phyloP scores from a whole-genome alignment of 2,329 filamentous ascomycete species.

The Pezicula neosporulosa region DNA sequence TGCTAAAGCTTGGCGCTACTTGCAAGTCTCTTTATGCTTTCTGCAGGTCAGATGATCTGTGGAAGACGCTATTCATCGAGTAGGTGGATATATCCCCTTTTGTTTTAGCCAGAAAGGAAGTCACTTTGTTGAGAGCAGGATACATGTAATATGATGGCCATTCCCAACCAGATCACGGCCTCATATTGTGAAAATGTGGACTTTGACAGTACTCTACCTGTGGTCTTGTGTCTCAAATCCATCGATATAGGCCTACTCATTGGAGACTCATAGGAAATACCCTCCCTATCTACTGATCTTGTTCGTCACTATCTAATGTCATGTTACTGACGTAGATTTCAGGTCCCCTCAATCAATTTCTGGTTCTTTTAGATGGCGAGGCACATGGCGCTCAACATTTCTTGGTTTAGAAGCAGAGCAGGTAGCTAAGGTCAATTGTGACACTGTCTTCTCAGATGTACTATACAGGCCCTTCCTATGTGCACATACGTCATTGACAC shows the following conservation, averaged over 20 bases:
- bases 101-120: not conserved
- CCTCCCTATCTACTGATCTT: not conserved
- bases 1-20: conserved; percentile 68
- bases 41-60: conserved; percentile 78
- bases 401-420: conserved; percentile 53
- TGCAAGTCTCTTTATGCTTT: conserved; percentile 88
- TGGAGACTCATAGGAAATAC: too few species aligned
- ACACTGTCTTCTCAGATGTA: conserved; percentile 82
- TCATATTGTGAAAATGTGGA: too few species aligned
- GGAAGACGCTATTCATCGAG: conserved; percentile 82
- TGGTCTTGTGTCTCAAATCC: too few species aligned
- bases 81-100: conserved; percentile 49
- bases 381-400: conserved; percentile 80
- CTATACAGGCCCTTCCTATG: conserved; percentile 90
- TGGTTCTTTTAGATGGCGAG: conserved; percentile 57
- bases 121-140: not conserved
- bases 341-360: conserved; percentile 24
- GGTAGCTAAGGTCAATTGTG: conserved; percentile 64
- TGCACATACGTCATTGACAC: conserved; percentile 66
- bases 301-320: not conserved
- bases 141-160: not conserved
- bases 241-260: too few species aligned
- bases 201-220: too few species aligned
- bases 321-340: not conserved
- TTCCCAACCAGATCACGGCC: too few species aligned